Conservation (phyloP, 768 basidiomycete species). For the Calocybe gangraenosa region DNA sequence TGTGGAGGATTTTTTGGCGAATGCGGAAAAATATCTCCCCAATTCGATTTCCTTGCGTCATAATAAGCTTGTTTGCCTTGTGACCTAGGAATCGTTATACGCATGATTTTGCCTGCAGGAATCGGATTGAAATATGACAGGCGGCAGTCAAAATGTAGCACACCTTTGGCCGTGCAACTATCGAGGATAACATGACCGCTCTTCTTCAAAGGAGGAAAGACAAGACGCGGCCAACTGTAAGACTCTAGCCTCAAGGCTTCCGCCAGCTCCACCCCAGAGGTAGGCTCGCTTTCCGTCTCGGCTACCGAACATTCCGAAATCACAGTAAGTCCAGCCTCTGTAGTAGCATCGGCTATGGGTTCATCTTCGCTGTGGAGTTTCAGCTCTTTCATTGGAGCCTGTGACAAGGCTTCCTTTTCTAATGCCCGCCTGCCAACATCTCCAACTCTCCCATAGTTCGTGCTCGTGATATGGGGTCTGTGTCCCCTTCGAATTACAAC, state of each 20-base stretch:
- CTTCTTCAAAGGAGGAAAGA: conserved; percentile 89
- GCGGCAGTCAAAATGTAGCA: conserved; percentile 14
- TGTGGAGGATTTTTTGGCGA: conserved; percentile 73
- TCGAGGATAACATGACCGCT: conserved; percentile 92
- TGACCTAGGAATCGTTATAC: conserved; percentile 86
- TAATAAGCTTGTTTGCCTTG: conserved; percentile 96
- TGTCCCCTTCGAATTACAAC: conserved; percentile 79
- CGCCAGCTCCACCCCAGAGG: conserved; percentile 35
- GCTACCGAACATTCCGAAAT: conserved; percentile 7
- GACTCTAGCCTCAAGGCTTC: conserved; percentile 67
- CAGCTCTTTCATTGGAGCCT: conserved; percentile 35
- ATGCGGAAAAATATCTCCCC: conserved; percentile 97
- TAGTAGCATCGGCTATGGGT: conserved; percentile 6
- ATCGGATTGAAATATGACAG: background rate
- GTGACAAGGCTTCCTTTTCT: conserved; percentile 26
- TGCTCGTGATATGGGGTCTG: conserved; percentile 45
- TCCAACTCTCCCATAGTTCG: conserved; percentile 47
- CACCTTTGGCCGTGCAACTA: conserved; percentile 80
- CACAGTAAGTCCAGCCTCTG: conserved; percentile 7
- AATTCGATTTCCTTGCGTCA: conserved; percentile 87
- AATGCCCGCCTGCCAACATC: conserved; percentile 45
- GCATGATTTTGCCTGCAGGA: conserved; percentile 77
- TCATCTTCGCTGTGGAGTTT: conserved; percentile 32
- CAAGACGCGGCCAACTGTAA: conserved; percentile 84
- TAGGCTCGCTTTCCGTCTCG: conserved; percentile 10